Evolutionary conservation across 495 filamentous ascomycete genomes (phyloP).

Genomic region (Thermothielavioides terrestris): DNA sequence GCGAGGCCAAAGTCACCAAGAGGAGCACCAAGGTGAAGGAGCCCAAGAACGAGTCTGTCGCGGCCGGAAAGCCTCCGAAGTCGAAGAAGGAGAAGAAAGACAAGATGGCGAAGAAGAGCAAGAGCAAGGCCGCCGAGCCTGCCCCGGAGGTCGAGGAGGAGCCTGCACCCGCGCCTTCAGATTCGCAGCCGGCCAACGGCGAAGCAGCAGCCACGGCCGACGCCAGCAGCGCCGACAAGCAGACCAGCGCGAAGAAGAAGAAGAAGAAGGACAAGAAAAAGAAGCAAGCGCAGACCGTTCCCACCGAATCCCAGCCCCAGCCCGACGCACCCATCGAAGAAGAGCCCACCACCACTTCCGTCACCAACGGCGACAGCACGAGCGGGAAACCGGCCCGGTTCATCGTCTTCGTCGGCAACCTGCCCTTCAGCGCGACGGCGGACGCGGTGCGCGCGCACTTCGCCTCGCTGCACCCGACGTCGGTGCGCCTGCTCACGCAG

Average conservation of each 20-base stretch:
- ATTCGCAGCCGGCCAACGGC: neutral
- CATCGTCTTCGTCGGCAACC: conserved; percentile 85
- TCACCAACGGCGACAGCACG: neutral
- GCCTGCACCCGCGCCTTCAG: neutral
- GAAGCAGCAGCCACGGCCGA: conserved; percentile 10
- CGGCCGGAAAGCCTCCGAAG: conserved; percentile 21
- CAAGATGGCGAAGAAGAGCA: conserved; percentile 40
- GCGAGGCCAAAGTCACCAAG: conserved; percentile 33
- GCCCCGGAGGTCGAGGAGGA: conserved; percentile 4
- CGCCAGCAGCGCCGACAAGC: conserved; percentile 17
- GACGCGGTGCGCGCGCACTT: conserved; percentile 66
- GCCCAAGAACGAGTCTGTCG: conserved; percentile 31
- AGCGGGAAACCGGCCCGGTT: conserved; percentile 52
- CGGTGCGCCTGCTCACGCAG: conserved; percentile 67
- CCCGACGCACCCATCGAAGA: conserved; percentile 23
- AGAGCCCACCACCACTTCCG: conserved; percentile 12
- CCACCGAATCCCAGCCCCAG: conserved; percentile 10
- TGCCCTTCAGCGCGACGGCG: conserved; percentile 72
- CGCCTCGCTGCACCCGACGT: conserved; percentile 58
- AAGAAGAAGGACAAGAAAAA: conserved; percentile 20
- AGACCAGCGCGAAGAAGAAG: conserved; percentile 23
- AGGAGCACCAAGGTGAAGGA: conserved; percentile 30
- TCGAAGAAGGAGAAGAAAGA: conserved; percentile 34
- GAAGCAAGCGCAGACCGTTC: conserved; percentile 9
- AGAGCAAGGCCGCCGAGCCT: conserved; percentile 11